A percentile compares a stretch with the other conserved stretches of the same genome.
phyloP scores from a whole-genome alignment of 2,329 filamentous ascomycete genomes.

The Claviceps monticola region DNA sequence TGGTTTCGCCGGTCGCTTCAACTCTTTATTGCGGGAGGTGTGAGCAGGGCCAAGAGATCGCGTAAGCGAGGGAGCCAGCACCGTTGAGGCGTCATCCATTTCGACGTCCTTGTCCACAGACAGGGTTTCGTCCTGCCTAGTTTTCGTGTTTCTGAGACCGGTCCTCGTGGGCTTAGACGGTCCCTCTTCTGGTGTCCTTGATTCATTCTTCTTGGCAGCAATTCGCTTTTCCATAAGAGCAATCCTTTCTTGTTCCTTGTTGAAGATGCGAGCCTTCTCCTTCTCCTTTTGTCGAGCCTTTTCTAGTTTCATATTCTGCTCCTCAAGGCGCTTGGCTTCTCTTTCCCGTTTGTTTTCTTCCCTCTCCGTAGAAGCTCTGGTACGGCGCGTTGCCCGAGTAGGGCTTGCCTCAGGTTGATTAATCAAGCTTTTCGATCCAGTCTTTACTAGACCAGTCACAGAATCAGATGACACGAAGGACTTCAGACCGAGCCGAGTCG shows the following conservation, averaged over 20 bases:
- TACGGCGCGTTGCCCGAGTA: slow-evolving; percentile 30
- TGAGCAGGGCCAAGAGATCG: slow-evolving; percentile 34
- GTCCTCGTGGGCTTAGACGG: slow-evolving; percentile 30
- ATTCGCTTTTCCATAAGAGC: slow-evolving; percentile 39
- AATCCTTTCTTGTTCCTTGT: slow-evolving; percentile 41
- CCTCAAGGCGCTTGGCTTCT: slow-evolving; percentile 46
- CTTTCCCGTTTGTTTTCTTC: slow-evolving; percentile 54
- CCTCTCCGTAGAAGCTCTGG: slow-evolving; percentile 45
- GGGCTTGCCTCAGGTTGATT: slow-evolving; percentile 23
- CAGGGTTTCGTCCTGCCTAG: slow-evolving; percentile 18
- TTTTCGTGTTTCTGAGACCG: slow-evolving; percentile 38
- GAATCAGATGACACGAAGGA: slow-evolving; percentile 34
- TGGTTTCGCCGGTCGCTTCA: slow-evolving; percentile 48
- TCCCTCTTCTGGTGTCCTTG: slow-evolving; percentile 26
- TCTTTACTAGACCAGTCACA: slow-evolving; percentile 18
- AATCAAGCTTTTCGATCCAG: slow-evolving; percentile 9
- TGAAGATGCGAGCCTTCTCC: slow-evolving; percentile 49
- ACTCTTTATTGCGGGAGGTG: slow-evolving; percentile 34
- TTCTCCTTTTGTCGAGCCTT: slow-evolving; percentile 57
- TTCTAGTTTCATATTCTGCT: slow-evolving; percentile 48
- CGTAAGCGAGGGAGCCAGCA: slow-evolving; percentile 48
- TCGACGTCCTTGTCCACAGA: slow-evolving; percentile 31
- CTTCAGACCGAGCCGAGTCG: slow-evolving; percentile 30
- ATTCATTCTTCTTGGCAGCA: slow-evolving; percentile 38
- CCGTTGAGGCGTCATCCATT: slow-evolving; percentile 40